These are phyloP conservation scores for Phycomyces blakesleeanus DNA, from an alignment of 192 early-diverging fungal species.

Conservation along the genomic window DNA sequence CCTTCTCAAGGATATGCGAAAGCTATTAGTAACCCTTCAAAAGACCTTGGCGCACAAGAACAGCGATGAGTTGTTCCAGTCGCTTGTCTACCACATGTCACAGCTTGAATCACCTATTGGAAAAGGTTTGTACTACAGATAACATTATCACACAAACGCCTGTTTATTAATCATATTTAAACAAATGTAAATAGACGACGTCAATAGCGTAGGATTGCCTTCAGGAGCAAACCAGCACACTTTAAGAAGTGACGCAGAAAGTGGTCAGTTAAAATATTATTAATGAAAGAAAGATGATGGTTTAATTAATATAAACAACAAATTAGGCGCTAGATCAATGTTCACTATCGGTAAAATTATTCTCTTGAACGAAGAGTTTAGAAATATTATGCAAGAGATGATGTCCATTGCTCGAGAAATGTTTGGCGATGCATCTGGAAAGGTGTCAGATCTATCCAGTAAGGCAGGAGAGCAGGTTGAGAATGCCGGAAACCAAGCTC, in stretches of 20 bases:
- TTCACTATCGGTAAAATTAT: slow-evolving; percentile 34
- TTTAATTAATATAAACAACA: neutral
- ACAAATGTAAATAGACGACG: too few species aligned
- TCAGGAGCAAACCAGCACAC: too few species aligned
- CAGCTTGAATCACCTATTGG: slow-evolving; percentile 8
- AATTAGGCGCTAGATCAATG: slow-evolving; percentile 5
- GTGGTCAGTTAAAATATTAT: neutral
- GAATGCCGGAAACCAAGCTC: neutral
- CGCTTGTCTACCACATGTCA: slow-evolving; percentile 37
- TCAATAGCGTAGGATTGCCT: too few species aligned
- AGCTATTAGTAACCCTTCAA: slow-evolving; percentile 32
- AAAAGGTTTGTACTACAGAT: slow-evolving; percentile 6
- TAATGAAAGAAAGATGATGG: neutral
- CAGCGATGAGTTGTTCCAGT: slow-evolving; percentile 39
- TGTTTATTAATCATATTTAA: too few species aligned
- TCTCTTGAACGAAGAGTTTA: slow-evolving; percentile 37
- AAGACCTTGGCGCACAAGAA: slow-evolving; percentile 36
- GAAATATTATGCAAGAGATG: slow-evolving; percentile 31
- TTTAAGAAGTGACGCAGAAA: neutral
- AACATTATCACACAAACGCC: too few species aligned
- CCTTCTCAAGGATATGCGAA: slow-evolving; percentile 35
- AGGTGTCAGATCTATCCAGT: slow-evolving; percentile 20
- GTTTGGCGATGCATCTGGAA: neutral
- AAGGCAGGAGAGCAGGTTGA: slow-evolving; percentile 22
- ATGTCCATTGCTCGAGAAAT: slow-evolving; percentile 34